Conservation (phyloP, 208 protist genomes). For the Trichomonas tenax region DNA sequence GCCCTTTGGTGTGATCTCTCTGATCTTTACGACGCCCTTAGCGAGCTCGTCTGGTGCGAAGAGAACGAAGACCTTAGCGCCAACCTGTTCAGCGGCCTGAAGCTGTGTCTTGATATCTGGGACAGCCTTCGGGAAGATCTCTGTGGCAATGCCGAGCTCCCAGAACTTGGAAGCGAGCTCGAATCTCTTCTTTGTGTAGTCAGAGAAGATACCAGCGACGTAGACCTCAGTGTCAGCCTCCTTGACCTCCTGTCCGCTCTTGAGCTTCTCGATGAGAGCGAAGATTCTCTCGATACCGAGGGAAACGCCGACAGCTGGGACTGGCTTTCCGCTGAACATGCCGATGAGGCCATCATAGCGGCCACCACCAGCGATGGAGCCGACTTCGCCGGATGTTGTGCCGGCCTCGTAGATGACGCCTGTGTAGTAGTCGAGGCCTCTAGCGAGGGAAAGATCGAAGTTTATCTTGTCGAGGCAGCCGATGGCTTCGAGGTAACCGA, state of each 20-base stretch:
- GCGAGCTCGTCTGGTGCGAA: slow-evolving; percentile 53
- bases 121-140: slow-evolving; percentile 47
- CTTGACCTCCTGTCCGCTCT: neutral
- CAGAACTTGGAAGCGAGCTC: slow-evolving; percentile 44
- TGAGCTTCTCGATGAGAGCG: slow-evolving; percentile 44
- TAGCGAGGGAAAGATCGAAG: slow-evolving; percentile 32
- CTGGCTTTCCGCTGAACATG: slow-evolving; percentile 48
- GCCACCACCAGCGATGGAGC: slow-evolving; percentile 60
- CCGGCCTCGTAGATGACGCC: slow-evolving; percentile 62
- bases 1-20: slow-evolving; percentile 32
- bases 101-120: slow-evolving; percentile 45
- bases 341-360: slow-evolving; percentile 63
- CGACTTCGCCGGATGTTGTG: slow-evolving; percentile 31
- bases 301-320: slow-evolving; percentile 60
- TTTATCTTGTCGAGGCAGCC: slow-evolving; percentile 29
- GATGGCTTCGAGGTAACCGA: slow-evolving; percentile 37
- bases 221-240: slow-evolving; percentile 47
- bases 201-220: slow-evolving; percentile 35
- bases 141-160: slow-evolving; percentile 38
- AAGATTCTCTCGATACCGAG: slow-evolving; percentile 68
- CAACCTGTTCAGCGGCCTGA: slow-evolving; percentile 26
- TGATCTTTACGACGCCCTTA: slow-evolving; percentile 42
- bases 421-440: slow-evolving; percentile 73
- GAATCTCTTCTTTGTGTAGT: slow-evolving; percentile 43
- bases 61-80: slow-evolving; percentile 45